Base-by-base conservation (phyloP, 345 rosid genomes). In the Clausena lansium region DNA sequence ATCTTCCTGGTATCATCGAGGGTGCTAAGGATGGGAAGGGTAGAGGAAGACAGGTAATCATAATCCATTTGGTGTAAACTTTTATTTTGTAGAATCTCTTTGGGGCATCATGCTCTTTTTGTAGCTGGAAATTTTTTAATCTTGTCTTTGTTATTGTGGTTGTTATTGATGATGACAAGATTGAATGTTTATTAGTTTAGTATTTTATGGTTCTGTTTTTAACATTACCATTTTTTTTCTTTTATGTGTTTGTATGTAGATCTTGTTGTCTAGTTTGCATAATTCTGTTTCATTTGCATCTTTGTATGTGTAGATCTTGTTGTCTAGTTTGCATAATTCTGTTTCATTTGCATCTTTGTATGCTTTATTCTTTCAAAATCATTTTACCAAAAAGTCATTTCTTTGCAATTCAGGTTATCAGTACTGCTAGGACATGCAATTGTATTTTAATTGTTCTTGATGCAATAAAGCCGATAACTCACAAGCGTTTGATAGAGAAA, bases 11-110 rank as follows among this genome's bases (percentile, higher is more conserved):
- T 79, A 96, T 96, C 79, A 96, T 96, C 69, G 99, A 96, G 88
- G 99, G 99, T 85, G 99, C 98, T 39, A 96, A 96, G 88, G 99
- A 96, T 78, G 99, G 99, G 81, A 96, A 96, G 81, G 97, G 99
- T 84, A 89, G 99, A 91, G 99, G 98, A 59, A 82, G 98, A 74
- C 99, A 94, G 97, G 98, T 96, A 79, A 70, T 47, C 30, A 28
- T 60, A 20, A 52, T 27, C 35, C 35, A 28, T 68, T 76, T n/a
- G 66, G 41, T 70, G 41, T 55, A 62, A 28, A 17, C 52, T 2
- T 24, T 7, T 73, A 22, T 60, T 36, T 63, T 52, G 27, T 75
- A 22, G 63, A 24, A 58, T 9, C 66, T 67, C 35, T 70, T 50
- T 47, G 27, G 4, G 9, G 73, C 58, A 17, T 70, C 27, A 28